Conservation (phyloP, 108 stramenopile genomes). For the Bacterosira constricta region DNA sequence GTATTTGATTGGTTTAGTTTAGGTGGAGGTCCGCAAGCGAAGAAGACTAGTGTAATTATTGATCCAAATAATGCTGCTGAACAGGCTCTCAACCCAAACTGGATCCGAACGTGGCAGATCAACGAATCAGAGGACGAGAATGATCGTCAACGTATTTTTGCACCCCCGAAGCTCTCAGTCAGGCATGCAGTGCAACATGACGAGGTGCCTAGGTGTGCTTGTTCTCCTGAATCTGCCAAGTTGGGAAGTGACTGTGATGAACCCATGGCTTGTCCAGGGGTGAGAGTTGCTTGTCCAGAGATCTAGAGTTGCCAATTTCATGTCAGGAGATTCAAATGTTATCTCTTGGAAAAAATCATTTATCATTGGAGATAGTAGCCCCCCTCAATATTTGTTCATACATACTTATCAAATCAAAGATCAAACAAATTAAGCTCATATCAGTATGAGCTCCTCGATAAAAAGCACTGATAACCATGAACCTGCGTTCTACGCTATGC, state of each 20-base stretch:
- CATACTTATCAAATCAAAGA: no score
- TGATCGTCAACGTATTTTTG: slow-evolving; percentile 11
- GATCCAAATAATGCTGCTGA: neutral
- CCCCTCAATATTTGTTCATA: neutral
- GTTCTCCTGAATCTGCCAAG: neutral
- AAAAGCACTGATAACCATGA: no score
- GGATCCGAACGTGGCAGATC: slow-evolving; percentile 19
- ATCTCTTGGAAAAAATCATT: no score
- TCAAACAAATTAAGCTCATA: no score
- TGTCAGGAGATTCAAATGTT: neutral
- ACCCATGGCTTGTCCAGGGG: neutral
- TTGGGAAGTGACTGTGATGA: neutral
- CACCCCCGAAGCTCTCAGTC: slow-evolving; percentile 28
- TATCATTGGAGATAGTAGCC: neutral
- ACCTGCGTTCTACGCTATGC: no score
- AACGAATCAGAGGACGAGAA: neutral
- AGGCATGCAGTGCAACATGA: neutral
- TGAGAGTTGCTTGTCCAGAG: no score
- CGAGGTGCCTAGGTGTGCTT: neutral
- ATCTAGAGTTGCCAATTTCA: neutral
- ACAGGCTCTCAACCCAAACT: slow-evolving; percentile 10
- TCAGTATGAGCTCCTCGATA: no score
- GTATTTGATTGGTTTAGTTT: slow-evolving; percentile 22
- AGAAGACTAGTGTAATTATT: neutral
- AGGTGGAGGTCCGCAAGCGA: neutral